Evolutionary conservation across 2,329 filamentous ascomycete genomes (phyloP).

Genomic region (Penicillium sp.): DNA sequence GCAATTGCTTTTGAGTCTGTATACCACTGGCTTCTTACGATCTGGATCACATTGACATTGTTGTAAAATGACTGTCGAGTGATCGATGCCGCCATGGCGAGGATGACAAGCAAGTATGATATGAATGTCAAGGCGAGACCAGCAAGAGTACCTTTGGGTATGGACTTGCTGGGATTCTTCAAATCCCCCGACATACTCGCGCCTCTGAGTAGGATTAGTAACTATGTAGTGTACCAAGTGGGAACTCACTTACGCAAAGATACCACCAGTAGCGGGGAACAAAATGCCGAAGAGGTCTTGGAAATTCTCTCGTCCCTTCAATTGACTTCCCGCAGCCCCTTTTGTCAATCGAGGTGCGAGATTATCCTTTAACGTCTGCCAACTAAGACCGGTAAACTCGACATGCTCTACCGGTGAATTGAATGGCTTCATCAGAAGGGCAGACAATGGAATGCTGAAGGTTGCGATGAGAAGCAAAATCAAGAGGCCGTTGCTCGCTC

Average conservation of each 20-base stretch:
- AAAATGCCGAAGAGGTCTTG: conserved; percentile 83
- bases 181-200: conserved; percentile 91
- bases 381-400: conserved; percentile 75
- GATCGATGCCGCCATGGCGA: conserved; percentile 76
- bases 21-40: conserved; percentile 47
- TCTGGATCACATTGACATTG: conserved; percentile 77
- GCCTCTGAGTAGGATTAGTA: conserved; percentile 51
- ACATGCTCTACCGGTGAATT: conserved; percentile 62
- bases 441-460: conserved; percentile 80
- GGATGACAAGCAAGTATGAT: conserved; percentile 72
- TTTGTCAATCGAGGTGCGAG: conserved; percentile 66
- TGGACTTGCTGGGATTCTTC: conserved; percentile 78
- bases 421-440: conserved; percentile 69
- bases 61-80: conserved; percentile 71
- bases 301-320: conserved; percentile 68
- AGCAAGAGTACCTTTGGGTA: conserved; percentile 80
- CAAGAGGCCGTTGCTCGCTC: conserved; percentile 75
- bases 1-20: neutral
- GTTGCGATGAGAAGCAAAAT: conserved; percentile 71
- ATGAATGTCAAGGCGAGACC: conserved; percentile 75
- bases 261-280: conserved; percentile 69
- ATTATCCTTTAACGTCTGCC: conserved; percentile 71
- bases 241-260: conserved; percentile 52
- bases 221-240: conserved; percentile 56
- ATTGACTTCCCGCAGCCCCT: conserved; percentile 63